A percentile compares a stretch with the other conserved stretches of the same genome.
These are phyloP conservation scores for Terana coerulea DNA, from an alignment of 768 basidiomycete species.

Conservation along the genomic window DNA sequence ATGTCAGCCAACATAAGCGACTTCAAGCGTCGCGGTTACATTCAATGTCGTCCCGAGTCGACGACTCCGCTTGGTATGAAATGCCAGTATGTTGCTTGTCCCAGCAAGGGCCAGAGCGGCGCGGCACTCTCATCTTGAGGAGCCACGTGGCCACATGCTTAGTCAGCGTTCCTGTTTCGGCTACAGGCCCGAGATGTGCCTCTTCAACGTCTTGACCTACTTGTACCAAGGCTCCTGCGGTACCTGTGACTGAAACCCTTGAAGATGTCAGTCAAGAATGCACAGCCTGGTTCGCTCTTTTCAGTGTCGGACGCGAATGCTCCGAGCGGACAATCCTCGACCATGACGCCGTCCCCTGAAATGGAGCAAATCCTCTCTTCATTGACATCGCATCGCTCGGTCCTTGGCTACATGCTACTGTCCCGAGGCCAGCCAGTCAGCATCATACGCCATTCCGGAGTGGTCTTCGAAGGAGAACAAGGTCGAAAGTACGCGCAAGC, in stretches of 20 bases:
- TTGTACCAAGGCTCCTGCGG: neutral
- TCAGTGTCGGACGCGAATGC: neutral
- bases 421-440: slow-evolving; percentile 68
- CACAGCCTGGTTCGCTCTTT: neutral
- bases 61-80: too few relatives aligned
- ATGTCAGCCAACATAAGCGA: too few relatives aligned
- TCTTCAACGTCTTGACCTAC: neutral
- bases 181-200: neutral
- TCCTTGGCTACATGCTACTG: slow-evolving; percentile 83
- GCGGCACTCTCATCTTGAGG: neutral
- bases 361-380: slow-evolving; percentile 76
- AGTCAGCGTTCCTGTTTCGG: neutral
- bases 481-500: slow-evolving; percentile 72
- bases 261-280: neutral
- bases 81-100: too few relatives aligned
- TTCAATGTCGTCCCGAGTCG: too few relatives aligned
- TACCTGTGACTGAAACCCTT: too few relatives aligned
- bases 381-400: slow-evolving; percentile 78
- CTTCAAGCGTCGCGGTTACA: too few relatives aligned
- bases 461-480: slow-evolving; percentile 82
- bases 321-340: neutral
- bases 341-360: slow-evolving; percentile 42
- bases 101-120: too few relatives aligned
- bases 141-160: neutral
- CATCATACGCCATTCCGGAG: slow-evolving; percentile 83